A percentile compares a stretch with the other conserved stretches of the same genome.
phyloP scores from a whole-genome alignment of 306 rosid species.

The Morella rubra region DNA sequence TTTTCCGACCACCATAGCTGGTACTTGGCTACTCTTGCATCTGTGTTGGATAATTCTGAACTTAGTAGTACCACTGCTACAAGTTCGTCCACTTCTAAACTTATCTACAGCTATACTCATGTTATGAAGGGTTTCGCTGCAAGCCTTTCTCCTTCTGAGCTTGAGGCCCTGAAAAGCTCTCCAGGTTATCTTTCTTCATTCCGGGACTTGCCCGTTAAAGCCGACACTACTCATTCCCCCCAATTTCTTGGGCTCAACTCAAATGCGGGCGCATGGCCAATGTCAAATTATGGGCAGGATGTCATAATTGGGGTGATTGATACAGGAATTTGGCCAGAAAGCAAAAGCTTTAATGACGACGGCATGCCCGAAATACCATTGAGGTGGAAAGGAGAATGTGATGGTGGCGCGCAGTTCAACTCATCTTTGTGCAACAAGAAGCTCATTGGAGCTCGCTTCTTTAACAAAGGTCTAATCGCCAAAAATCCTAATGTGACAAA shows the following conservation, averaged over 20 bases:
- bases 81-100: conserved; percentile 30
- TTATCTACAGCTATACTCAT: conserved; percentile 55
- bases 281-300: conserved; percentile 45
- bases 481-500: conserved; percentile 29
- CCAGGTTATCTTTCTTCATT: conserved; percentile 52
- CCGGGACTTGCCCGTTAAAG: conserved; percentile 36
- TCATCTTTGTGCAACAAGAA: conserved; percentile 71
- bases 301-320: conserved; percentile 70
- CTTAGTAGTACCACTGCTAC: background rate
- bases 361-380: conserved; percentile 52
- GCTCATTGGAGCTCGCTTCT: conserved; percentile 73
- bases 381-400: conserved; percentile 74
- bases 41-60: conserved; percentile 17
- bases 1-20: conserved; percentile 53
- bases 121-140: conserved; percentile 77
- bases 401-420: conserved; percentile 42
- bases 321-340: conserved; percentile 78
- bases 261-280: conserved; percentile 49
- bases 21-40: conserved; percentile 53
- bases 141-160: conserved; percentile 48
- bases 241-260: conserved; percentile 59
- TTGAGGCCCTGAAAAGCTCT: conserved; percentile 42
- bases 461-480: conserved; percentile 59
- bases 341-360: conserved; percentile 57
- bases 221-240: conserved; percentile 68